Evolutionary conservation across 352 stramenopile species (phyloP), one percentile per base, ranked within the genome.

Genomic region (Phytophthora crassamura): DNA sequence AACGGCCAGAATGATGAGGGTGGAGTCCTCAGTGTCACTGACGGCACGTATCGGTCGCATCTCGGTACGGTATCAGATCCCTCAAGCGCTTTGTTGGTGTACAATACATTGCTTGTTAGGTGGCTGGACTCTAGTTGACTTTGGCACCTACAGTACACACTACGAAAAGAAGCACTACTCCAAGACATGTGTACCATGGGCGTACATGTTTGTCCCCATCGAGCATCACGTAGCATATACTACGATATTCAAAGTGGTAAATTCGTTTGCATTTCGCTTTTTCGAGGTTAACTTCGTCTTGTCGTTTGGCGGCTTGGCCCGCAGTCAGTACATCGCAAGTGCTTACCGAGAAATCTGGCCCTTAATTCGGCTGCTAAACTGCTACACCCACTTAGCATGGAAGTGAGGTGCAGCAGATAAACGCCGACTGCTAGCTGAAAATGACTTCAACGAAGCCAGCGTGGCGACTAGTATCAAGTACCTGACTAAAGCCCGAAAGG

Each of bases 141-240:
- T 78, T 18, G 71, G 60, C 7, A 78, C 65, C 1, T 74, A 70
- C 45, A 54, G 40, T 0, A 73, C 59, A 0, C 46, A 52, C 11
- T 69, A 72, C 41, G 30, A 38, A 1, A 33, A 42, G 1, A 55
- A 61, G 7, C 22, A 9, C 2, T 72, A 58, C 14, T 41, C 64
- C 5, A 78, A 78, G 58, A 69, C 57, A 8, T 74, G 59, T 45
- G 57, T 74, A 0, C 65, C 64, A 7, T 69, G 47, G 36, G 40
- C 20, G 11, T 74, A 66, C 28, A 64, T 74, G 47, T 72, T 78
- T 34, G 64, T 74, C 3, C 41, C 47, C 2, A 72, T 60, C 0
- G 47, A 72, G 11, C 55, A 72, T 39, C 30, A 60, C n/a, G 34
- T 38, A 11, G 52, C 60, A 9, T 69, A 74, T 9, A 4, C 18